Evolutionary conservation across 164 flowering plant genomes (phyloP).

Genomic region (Stephania yunnanensis): DNA sequence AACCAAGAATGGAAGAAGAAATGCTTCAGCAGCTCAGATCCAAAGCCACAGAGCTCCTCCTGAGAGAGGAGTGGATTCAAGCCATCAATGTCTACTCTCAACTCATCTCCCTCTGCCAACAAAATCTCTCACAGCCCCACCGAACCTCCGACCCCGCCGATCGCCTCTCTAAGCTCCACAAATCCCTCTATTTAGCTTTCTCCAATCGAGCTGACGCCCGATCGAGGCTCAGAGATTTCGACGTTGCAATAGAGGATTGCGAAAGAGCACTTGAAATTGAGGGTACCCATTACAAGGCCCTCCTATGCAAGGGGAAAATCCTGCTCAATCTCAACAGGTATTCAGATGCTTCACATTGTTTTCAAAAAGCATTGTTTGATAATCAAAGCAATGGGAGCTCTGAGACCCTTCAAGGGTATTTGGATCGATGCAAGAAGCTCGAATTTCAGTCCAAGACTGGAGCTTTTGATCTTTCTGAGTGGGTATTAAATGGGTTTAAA

Average conservation of each 20-base stretch:
- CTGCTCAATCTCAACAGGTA: conserved; percentile 53
- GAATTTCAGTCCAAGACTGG: conserved; percentile 64
- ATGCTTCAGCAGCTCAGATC: conserved; percentile 68
- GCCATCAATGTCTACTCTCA: conserved; percentile 54
- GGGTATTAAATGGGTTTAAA: conserved; percentile 57
- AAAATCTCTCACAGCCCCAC: conserved; percentile 25
- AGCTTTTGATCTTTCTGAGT: conserved; percentile 68
- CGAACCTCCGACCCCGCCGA: conserved; percentile 22
- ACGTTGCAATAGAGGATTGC: conserved; percentile 57
- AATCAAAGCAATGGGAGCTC: conserved; percentile 35
- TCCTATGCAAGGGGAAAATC: conserved; percentile 76
- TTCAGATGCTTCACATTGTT: conserved; percentile 51
- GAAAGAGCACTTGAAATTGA: conserved; percentile 60
- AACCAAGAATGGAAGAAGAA: conserved; percentile 27
- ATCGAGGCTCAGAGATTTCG: conserved; percentile 30
- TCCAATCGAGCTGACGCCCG: conserved; percentile 76
- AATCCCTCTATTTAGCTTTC: conserved; percentile 67
- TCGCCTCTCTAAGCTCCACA: conserved; percentile 36
- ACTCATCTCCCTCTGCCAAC: conserved; percentile 50
- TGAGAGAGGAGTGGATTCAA: conserved; percentile 71
- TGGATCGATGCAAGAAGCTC: conserved; percentile 64
- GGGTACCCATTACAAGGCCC: conserved; percentile 63
- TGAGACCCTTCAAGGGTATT: conserved; percentile 43
- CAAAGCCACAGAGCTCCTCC: conserved; percentile 78
- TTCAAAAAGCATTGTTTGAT: conserved; percentile 43